Percentiles rank a stretch among this genome's conserved stretches.
Conservation (phyloP, 768 basidiomycete species). For the Crepidotus variabilis region DNA sequence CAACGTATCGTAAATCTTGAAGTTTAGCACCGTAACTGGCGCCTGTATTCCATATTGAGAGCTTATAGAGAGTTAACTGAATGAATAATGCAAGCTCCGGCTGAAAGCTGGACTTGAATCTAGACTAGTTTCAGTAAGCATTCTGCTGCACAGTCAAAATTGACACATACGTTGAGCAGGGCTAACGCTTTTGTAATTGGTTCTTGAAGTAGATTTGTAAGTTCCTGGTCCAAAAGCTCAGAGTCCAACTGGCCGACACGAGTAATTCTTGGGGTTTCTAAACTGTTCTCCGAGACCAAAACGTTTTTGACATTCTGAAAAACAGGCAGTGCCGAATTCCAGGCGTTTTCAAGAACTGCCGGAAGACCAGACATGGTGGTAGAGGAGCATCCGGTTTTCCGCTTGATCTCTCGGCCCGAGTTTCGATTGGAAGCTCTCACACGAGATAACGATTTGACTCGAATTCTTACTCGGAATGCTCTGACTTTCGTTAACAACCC, state of each 20-base stretch:
- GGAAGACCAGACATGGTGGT: slow-evolving; percentile 6
- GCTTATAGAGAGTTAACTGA: slow-evolving; percentile 70
- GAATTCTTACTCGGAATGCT: background rate
- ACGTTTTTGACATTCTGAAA: slow-evolving; percentile 45
- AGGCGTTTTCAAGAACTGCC: slow-evolving; percentile 55
- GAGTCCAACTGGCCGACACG: slow-evolving; percentile 93
- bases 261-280: slow-evolving; percentile 42
- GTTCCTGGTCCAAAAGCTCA: slow-evolving; percentile 84
- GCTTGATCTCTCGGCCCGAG: too few species aligned
- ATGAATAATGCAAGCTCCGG: slow-evolving; percentile 73
- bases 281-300: slow-evolving; percentile 26
- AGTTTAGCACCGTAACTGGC: slow-evolving; percentile 82
- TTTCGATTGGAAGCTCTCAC: too few species aligned
- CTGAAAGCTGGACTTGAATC: slow-evolving; percentile 60
- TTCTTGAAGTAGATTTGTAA: slow-evolving; percentile 75
- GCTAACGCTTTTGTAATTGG: slow-evolving; percentile 74
- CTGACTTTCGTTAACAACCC: background rate
- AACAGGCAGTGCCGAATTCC: slow-evolving; percentile 55
- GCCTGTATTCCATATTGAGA: slow-evolving; percentile 78
- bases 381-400: too few species aligned
- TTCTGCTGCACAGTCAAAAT: background rate
- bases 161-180: slow-evolving; percentile 55
- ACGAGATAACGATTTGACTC: background rate
- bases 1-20: slow-evolving; percentile 68
- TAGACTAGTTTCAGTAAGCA: slow-evolving; percentile 36